Base-by-base conservation (phyloP, 2,329 filamentous ascomycete genomes). In the Fusarium buxicola region DNA sequence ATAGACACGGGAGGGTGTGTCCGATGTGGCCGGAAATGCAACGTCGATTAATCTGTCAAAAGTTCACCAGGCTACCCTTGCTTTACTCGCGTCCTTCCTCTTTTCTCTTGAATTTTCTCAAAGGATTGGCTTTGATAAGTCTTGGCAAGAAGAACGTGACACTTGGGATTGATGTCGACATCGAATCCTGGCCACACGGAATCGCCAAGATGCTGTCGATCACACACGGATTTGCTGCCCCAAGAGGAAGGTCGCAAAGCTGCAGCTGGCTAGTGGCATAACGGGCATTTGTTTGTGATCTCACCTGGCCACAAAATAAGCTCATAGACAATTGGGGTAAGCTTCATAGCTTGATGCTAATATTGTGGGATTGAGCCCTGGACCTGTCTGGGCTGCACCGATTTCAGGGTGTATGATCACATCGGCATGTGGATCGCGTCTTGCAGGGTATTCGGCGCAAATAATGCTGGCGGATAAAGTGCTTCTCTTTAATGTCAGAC, bases 271-370 rank as follows among this genome's bases (percentile, higher is more conserved):
- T 52, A 31, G 48, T 34, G 48, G 39, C 31, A 35, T 43, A 32
- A 24, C 58, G 53, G 40, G 40, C 57, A 27, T 16, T 16, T 38
- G n/a, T 11, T 30, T 16, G 36, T 28, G 62, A 50, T 39, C 31
- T 48, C 12, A 16, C 35, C 9, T 36, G 58, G 41, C 58, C 49
- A 56, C 45, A 51, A 51, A 59, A 55, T 66, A 65, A 65, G 62
- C 62, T 64, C 18, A 59, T 55, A 66, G 51, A 58, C 58, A 60
- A 60, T 43, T 41, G 25, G 8, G 15, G 40, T 32, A 50, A 54
- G 35, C 47, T 58, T 49, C n/a, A n/a, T 30, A 34, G 18, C 46
- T 38, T 47, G 15, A 39, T 39, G 56, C 25, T 34, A 63, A 65
- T 48, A 38, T 35, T 10, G 15, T 31, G 39, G 27, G 35, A 30